Conservation (phyloP, 2,329 filamentous ascomycete genomes). For the Myrmaecium sp. region DNA sequence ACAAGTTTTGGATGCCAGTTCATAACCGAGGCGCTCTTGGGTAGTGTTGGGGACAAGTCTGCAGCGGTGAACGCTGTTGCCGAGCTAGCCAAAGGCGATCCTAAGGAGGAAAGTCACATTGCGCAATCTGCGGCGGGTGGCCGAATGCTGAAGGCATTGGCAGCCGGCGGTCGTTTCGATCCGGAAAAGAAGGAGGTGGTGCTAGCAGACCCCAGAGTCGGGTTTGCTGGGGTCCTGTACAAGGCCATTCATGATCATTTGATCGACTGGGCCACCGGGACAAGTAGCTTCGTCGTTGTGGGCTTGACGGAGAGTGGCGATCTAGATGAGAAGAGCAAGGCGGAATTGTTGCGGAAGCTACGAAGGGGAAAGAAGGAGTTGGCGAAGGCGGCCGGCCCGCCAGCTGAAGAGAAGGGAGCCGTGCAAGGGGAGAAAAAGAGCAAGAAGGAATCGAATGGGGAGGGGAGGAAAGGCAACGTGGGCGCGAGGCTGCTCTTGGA, state of each 20-base stretch:
- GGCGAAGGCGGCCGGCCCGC: constrained; percentile 52
- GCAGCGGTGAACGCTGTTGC: constrained; percentile 53
- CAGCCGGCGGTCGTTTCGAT: constrained; percentile 79
- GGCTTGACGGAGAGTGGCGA: constrained; percentile 55
- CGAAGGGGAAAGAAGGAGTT: constrained; percentile 58
- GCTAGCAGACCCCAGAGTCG: constrained; percentile 56
- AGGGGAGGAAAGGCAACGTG: constrained; percentile 26
- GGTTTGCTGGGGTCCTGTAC: constrained; percentile 72
- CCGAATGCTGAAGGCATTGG: constrained; percentile 78
- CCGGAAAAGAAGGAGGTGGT: constrained; percentile 50
- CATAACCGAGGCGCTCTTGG: constrained; percentile 65
- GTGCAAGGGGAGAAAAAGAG: constrained; percentile 30
- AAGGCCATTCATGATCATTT: constrained; percentile 59
- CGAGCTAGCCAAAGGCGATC: constrained; percentile 21
- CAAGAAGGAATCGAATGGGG: constrained; percentile 21
- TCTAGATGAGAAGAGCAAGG: constrained; percentile 49
- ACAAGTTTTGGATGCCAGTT: constrained; percentile 78
- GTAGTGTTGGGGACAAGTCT: constrained; percentile 56
- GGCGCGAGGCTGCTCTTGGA: constrained; percentile 30
- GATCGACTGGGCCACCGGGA: constrained; percentile 69
- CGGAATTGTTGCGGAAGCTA: constrained; percentile 51
- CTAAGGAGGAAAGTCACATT: constrained; percentile 36
- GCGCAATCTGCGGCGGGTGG: constrained; percentile 48
- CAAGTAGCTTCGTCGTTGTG: constrained; percentile 74
- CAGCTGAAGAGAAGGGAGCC: too few species aligned